Base-by-base conservation (phyloP, 2,329 filamentous ascomycete species). In the Arthroderma uncinatum region DNA sequence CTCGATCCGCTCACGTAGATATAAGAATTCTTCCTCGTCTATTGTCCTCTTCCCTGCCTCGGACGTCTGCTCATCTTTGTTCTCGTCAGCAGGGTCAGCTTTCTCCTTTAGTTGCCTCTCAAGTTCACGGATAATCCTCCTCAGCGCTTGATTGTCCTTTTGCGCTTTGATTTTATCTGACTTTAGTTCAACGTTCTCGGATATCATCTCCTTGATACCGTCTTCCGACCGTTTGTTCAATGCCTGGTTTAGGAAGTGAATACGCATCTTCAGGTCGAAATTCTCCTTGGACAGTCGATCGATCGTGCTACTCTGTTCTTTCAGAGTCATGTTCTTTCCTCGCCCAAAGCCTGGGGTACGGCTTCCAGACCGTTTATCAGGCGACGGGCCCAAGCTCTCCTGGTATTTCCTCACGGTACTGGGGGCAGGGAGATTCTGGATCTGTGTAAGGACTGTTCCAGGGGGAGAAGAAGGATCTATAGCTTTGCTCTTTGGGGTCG, bases 241-340 rank as follows among this genome's bases (percentile, higher is more conserved):
- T 1, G 92, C 87, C 70, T 97, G 89, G 66, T 92, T 94, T 53
- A 98, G 80, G 67, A 96, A 98, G 78, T 96, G 94, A 62, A 97
- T 93, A 70, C 95, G 94, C 72, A 97, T 84, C 73, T 97, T 96
- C 57, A 97, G 76, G 69, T 96, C 92, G 68, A 97, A 98, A 63
- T 98, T 98, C 71, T 98, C 93, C 73, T 98, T 98, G 59, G 89
- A 94, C 1, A 97, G 79, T 59, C 91, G 84, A 71, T 98, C 93
- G 62, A 98, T 96, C 12, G 92, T 97, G 72, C 87, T 95, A 68
- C 92, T 95, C 72, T 98, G 93, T 72, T 98, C 93, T 70, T 96
- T 97, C 40, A 98, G 76, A 0, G 93, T 97, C 72, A 98, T 76
- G 64, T 81, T 84, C 19, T 84, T 83, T 47, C 79, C 78, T 44